A percentile compares a stretch with the other conserved stretches of the same genome.
Evolutionary conservation across 805 yeast species (phyloP).

Genomic region (Candida peoriensis): DNA sequence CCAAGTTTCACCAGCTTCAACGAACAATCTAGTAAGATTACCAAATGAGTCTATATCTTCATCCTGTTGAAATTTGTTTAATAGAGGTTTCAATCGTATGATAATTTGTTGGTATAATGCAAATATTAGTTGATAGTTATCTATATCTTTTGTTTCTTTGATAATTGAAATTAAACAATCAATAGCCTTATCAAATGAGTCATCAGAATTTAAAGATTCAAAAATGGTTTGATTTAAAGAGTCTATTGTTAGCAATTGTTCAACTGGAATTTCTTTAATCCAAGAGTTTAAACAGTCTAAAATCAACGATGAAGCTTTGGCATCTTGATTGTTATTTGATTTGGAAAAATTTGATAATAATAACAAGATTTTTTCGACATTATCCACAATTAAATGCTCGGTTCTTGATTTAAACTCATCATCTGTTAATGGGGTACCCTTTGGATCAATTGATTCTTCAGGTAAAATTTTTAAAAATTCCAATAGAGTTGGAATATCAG

Average conservation of each 20-base stretch:
- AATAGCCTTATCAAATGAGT: conserved; percentile 75
- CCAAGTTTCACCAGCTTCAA: conserved; percentile 96
- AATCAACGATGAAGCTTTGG: conserved; percentile 42
- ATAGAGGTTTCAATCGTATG: conserved; percentile 47
- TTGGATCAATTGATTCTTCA: conserved; percentile 79
- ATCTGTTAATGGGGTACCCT: conserved; percentile 72
- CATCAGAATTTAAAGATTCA: conserved; percentile 49
- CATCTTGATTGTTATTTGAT: conserved; percentile 24
- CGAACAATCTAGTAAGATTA: conserved; percentile 69
- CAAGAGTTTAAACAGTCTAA: conserved; percentile 82
- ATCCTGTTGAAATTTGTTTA: conserved; percentile 32
- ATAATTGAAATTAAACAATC: conserved; percentile 84
- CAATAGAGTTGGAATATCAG: conserved; percentile 44
- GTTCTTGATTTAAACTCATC: conserved; percentile 71
- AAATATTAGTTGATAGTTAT: conserved; percentile 53
- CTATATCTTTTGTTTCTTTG: conserved; percentile 75
- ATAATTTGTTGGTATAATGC: conserved; percentile 68
- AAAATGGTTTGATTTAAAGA: conserved; percentile 69
- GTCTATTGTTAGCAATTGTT: conserved; percentile 54
- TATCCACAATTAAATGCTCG: conserved; percentile 54
- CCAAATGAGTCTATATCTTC: conserved; percentile 53
- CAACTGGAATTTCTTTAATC: conserved; percentile 82
- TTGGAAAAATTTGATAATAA: conserved; percentile 52
- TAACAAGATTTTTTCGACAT: conserved; percentile 62
- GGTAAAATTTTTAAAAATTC: conserved; percentile 86